Conservation (phyloP, 495 filamentous ascomycete species). For the Aspergillus leporis region DNA sequence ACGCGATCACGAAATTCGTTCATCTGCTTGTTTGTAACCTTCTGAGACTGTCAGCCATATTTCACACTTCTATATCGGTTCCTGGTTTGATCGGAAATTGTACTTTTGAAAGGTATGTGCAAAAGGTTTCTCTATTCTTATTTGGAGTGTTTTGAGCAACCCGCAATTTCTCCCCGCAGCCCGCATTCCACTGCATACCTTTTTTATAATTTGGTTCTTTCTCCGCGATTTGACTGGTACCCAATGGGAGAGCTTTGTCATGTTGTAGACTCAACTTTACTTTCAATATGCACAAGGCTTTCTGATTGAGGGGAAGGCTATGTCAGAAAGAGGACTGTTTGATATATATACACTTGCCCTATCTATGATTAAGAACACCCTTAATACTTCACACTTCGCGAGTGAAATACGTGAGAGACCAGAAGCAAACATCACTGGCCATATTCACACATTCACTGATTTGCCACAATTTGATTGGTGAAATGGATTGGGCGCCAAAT, state of each 20-base stretch:
- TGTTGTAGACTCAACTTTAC: not conserved
- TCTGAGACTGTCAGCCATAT: slow-evolving; percentile 18
- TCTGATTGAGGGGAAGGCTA: not conserved
- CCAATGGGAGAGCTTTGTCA: slow-evolving; percentile 3
- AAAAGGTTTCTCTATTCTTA: not conserved
- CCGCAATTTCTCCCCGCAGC: not conserved
- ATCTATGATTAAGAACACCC: not conserved
- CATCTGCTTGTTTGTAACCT: slow-evolving; percentile 18
- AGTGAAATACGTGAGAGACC: not conserved
- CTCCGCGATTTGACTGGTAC: not conserved
- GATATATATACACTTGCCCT: not conserved
- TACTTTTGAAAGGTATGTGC: slow-evolving; percentile 20
- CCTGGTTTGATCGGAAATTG: slow-evolving; percentile 17
- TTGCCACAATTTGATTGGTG: not conserved
- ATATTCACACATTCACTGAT: not conserved
- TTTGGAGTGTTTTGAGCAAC: not conserved
- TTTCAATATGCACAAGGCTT: slow-evolving; percentile 4
- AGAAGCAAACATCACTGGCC: not conserved
- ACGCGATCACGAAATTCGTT: slow-evolving; percentile 30
- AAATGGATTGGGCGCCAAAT: not conserved
- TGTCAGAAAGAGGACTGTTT: not conserved
- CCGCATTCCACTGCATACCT: not conserved
- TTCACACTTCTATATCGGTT: slow-evolving; percentile 14
- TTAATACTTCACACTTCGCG: not conserved
- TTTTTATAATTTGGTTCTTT: not conserved